A percentile compares a stretch with the other conserved stretches of the same genome.
Conservation (phyloP, 2,329 filamentous ascomycete species). For the Erysiphe neolycopersici region DNA sequence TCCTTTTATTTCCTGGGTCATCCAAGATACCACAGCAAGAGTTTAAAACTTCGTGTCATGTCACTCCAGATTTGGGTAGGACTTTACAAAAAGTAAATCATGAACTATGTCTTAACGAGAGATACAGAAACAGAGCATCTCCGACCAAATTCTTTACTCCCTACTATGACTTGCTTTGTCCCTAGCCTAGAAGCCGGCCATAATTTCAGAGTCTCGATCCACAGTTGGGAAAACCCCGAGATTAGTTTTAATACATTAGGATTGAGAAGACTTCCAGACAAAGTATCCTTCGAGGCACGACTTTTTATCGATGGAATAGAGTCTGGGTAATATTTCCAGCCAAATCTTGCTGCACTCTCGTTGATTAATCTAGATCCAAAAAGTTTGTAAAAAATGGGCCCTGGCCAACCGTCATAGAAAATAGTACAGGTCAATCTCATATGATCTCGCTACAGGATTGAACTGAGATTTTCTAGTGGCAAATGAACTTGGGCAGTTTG, state of each 20-base stretch:
- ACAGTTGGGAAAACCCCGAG: conserved; percentile 40
- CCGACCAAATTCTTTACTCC: conserved; percentile 16
- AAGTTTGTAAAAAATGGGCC: conserved; percentile 22
- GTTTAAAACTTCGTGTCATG: conserved; percentile 55
- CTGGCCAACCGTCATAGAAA: conserved; percentile 22
- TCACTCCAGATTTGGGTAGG: conserved; percentile 24
- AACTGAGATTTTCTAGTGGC: conserved; percentile 6
- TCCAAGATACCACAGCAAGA: conserved; percentile 50
- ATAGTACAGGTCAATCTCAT: conserved; percentile 17
- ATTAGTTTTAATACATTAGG: conserved; percentile 28
- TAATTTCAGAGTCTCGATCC: conserved; percentile 46
- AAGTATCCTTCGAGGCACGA: conserved; percentile 34
- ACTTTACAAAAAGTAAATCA: not conserved
- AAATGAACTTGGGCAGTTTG: conserved; percentile 22
- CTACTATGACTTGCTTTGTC: conserved; percentile 44
- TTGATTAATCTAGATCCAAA: conserved; percentile 14
- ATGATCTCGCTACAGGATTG: conserved; percentile 5
- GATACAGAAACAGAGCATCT: conserved; percentile 5
- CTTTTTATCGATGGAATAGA: conserved; percentile 38
- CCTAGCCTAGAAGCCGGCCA: conserved; percentile 30
- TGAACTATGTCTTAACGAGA: not conserved
- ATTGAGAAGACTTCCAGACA: conserved; percentile 26
- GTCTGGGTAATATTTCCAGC: not conserved
- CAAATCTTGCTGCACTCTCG: not conserved
- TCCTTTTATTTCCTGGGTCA: conserved; percentile 45